These are phyloP conservation scores for Cucumis cinereus DNA, from an alignment of 306 rosid species.

Conservation along the genomic window DNA sequence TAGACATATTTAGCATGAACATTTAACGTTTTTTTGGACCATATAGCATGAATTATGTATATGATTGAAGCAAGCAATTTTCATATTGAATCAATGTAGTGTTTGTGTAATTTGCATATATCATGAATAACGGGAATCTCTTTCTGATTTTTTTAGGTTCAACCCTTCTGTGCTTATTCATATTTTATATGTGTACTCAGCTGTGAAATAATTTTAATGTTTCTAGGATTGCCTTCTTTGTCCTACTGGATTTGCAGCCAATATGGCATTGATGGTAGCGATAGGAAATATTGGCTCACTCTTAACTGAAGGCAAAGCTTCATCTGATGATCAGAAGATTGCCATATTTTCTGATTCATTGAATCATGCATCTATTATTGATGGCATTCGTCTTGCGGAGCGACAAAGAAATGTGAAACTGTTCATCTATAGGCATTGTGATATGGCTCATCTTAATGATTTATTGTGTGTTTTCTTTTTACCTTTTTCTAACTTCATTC, in stretches of 20 bases:
- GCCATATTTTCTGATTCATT: slow-evolving; percentile 82
- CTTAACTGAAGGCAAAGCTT: slow-evolving; percentile 36
- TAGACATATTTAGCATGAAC: background rate
- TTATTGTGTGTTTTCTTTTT: slow-evolving; percentile 58
- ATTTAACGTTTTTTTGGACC: background rate
- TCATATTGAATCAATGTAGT: background rate
- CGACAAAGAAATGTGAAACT: slow-evolving; percentile 52
- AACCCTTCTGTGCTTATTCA: background rate
- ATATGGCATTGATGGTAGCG: slow-evolving; percentile 89
- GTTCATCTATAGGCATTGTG: slow-evolving; percentile 79
- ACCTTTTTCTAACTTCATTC: slow-evolving; percentile 12
- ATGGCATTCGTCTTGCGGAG: slow-evolving; percentile 84
- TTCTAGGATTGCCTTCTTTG: slow-evolving; percentile 98
- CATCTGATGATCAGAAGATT: slow-evolving; percentile 49
- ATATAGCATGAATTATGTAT: background rate
- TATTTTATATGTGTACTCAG: background rate
- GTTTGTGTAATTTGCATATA: background rate
- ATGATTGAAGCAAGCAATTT: background rate
- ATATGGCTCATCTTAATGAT: slow-evolving; percentile 67
- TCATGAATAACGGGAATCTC: background rate
- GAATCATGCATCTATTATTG: slow-evolving; percentile 91
- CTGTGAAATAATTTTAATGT: slow-evolving; percentile 14
- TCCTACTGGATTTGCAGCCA: slow-evolving; percentile 98
- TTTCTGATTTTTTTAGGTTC: background rate
- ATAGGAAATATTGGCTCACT: slow-evolving; percentile 71